Evolutionary conservation across 192 early-diverging fungal species (phyloP).

Genomic region (Coemansia sp.): DNA sequence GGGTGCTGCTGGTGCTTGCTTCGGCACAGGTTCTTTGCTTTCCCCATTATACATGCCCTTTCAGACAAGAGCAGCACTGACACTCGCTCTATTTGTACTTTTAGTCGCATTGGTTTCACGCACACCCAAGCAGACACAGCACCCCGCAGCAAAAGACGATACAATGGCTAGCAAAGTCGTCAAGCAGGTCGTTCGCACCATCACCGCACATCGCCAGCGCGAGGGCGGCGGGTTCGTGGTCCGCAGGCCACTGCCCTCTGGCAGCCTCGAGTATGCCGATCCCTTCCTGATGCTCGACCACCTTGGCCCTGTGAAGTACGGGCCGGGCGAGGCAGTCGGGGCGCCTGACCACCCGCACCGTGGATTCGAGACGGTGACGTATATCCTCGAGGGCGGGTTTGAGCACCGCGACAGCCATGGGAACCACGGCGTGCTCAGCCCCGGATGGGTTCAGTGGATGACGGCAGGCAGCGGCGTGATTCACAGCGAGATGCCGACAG

Average conservation of each 20-base stretch:
- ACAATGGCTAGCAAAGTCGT: slow-evolving; percentile 33
- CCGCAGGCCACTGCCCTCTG: slow-evolving; percentile 66
- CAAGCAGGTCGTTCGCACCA: slow-evolving; percentile 36
- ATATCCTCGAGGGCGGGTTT: slow-evolving; percentile 60
- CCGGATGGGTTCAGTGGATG: slow-evolving; percentile 77
- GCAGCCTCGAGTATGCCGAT: slow-evolving; percentile 65
- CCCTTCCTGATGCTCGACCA: slow-evolving; percentile 89
- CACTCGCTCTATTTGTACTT: slow-evolving; percentile 36
- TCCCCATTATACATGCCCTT: slow-evolving; percentile 10
- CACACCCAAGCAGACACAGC: slow-evolving; percentile 2
- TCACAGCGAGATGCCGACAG: slow-evolving; percentile 67
- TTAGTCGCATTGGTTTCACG: slow-evolving; percentile 20
- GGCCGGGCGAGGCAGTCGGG: slow-evolving; percentile 53
- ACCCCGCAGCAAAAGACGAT: neutral
- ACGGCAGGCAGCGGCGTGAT: slow-evolving; percentile 68
- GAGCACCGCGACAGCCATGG: slow-evolving; percentile 75
- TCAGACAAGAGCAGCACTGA: slow-evolving; percentile 8
- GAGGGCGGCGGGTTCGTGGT: slow-evolving; percentile 84
- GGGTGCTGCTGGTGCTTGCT: no score
- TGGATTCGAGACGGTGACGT: slow-evolving; percentile 77
- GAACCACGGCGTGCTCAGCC: slow-evolving; percentile 60
- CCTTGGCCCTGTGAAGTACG: slow-evolving; percentile 49
- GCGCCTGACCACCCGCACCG: slow-evolving; percentile 74
- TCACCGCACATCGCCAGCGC: slow-evolving; percentile 47
- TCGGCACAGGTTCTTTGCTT: neutral